These are phyloP conservation scores for Penicillium steckii DNA, from an alignment of 495 filamentous ascomycete species.

Conservation along the genomic window DNA sequence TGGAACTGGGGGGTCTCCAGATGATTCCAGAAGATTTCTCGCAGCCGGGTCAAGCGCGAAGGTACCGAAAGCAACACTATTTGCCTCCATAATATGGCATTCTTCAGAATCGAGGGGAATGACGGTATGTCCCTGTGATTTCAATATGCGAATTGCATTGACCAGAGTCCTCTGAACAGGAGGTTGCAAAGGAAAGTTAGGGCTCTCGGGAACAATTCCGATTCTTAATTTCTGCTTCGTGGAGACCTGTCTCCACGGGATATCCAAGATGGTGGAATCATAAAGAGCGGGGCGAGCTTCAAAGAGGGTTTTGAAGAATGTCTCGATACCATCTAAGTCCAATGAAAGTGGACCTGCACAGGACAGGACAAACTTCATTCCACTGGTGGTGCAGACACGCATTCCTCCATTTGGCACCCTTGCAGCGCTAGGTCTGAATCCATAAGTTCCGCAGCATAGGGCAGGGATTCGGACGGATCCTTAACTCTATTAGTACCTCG, in stretches of 20 bases:
- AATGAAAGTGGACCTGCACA: conserved; percentile 45
- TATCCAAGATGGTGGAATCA: conserved; percentile 34
- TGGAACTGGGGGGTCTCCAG: conserved; percentile 21
- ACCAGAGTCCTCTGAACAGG: conserved; percentile 47
- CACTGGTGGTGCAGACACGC: conserved; percentile 49
- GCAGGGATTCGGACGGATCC: conserved; percentile 62
- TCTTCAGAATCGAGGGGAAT: conserved; percentile 14
- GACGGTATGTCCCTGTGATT: conserved; percentile 49
- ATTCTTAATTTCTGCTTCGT: conserved; percentile 19
- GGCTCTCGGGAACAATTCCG: conserved; percentile 25
- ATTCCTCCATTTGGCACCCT: conserved; percentile 49
- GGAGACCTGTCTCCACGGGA: conserved; percentile 43
- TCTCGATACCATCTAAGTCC: conserved; percentile 33
- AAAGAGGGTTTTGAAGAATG: conserved; percentile 36
- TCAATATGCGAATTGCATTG: conserved; percentile 39
- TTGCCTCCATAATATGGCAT: conserved; percentile 13
- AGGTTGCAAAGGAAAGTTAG: conserved; percentile 38
- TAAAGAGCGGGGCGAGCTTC: conserved; percentile 29
- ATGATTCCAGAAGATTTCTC: conserved; percentile 8
- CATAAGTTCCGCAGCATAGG: conserved; percentile 58
- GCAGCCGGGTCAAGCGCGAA: conserved; percentile 17
- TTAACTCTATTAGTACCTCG: conserved; percentile 25
- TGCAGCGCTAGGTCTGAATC: conserved; percentile 35
- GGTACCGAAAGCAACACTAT: conserved; percentile 17
- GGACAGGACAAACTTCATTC: conserved; percentile 50